Evolutionary conservation across 495 filamentous ascomycete species (phyloP).

Genomic region (Bombardia bombarda): DNA sequence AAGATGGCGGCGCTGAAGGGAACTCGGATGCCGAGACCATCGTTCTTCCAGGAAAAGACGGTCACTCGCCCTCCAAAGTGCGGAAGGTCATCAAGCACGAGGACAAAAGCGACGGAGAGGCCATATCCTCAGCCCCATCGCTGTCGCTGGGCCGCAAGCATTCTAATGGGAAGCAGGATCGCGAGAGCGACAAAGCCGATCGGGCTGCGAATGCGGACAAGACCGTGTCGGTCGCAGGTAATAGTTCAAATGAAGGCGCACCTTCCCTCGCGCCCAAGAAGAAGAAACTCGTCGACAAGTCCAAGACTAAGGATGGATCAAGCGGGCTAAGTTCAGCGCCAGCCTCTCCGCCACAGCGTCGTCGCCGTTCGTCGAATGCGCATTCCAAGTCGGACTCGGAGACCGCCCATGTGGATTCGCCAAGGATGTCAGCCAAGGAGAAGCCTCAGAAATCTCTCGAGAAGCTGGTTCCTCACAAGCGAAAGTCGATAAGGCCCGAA

Average conservation of each 20-base stretch:
- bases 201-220: slow-evolving; percentile 23
- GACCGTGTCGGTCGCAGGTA: slow-evolving; percentile 12
- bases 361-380: slow-evolving; percentile 18
- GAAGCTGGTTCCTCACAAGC: slow-evolving; percentile 31
- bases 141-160: slow-evolving; percentile 26
- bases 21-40: slow-evolving; percentile 81
- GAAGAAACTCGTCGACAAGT: slow-evolving; percentile 38
- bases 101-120: slow-evolving; percentile 50
- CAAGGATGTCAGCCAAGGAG: slow-evolving; percentile 25
- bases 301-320: slow-evolving; percentile 39
- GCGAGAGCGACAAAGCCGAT: slow-evolving; percentile 20
- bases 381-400: slow-evolving; percentile 36
- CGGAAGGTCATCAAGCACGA: slow-evolving; percentile 65
- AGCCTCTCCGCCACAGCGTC: slow-evolving; percentile 36
- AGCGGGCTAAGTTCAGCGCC: slow-evolving; percentile 49
- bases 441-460: slow-evolving; percentile 32
- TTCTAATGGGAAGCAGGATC: slow-evolving; percentile 20
- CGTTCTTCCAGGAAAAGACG: slow-evolving; percentile 65
- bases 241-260: slow-evolving; percentile 9
- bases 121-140: too few species aligned
- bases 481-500: slow-evolving; percentile 37
- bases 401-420: slow-evolving; percentile 25
- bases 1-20: slow-evolving; percentile 39
- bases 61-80: slow-evolving; percentile 58
- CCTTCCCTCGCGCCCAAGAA: slow-evolving; percentile 32